Base-by-base conservation (phyloP, 768 basidiomycete species). In the Nidularia sp. region DNA sequence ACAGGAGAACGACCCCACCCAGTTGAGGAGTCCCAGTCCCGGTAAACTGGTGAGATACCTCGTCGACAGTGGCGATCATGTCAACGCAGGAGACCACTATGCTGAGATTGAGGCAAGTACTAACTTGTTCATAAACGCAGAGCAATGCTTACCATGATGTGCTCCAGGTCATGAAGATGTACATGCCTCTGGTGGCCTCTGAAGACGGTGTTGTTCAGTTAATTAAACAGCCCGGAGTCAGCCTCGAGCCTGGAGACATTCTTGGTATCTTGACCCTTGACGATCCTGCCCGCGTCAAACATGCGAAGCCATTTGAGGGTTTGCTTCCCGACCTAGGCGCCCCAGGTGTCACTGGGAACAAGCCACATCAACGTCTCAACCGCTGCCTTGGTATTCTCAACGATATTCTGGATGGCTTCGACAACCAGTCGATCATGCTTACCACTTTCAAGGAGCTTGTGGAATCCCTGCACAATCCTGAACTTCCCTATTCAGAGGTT, bases 1-100 rank as follows among this genome's bases (percentile, higher is more conserved):
- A 69, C 95, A 98, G 71, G 97, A 99, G 79, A 98, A 98, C 61
- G 97, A 99, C 63, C 97, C 97, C 12, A 99, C 97, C 22, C 96
- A 98, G 68, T 77, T 98, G 45, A 80, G 97, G 60, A 93, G 90
- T 63, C 97, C 97, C 6, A 92, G 88, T 71, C 97, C 97, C 7
- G 97, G 97, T 35, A 99, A 99, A 71, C 83, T 99, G 47, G 83
- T 99, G 51, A 82, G 95, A 34, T 95, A 88, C 76, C 82, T 98
- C 56, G 86, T 98, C 57, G 97, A 99, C 62, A 95, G 91, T 53
- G 97, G 97, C 6, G 97, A 99, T 54, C 97, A 98, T 67, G 81
- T 99, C 72, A 89, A 92, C 56, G 93, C 95, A 55, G 96, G 97
- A 15, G 93, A 98, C 56, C 88, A 91, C 53, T 98, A 98, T 67